phyloP scores from a whole-genome alignment of 352 stramenopile genomes.

The Globisporangium apiculatum region DNA sequence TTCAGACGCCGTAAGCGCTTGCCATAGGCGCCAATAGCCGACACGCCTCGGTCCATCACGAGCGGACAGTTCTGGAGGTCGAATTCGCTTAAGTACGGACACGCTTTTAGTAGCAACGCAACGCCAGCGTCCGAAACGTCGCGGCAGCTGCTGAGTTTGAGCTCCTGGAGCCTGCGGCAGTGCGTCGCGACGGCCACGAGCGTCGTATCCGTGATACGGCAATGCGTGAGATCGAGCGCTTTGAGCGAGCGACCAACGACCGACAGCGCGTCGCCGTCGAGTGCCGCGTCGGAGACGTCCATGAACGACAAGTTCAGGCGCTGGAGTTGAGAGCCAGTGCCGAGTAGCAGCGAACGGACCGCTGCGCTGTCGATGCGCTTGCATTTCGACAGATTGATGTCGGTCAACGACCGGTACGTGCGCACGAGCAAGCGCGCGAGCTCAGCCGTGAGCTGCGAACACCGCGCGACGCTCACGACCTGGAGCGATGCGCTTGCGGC shows the following conservation, averaged over 20 bases:
- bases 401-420: constrained; percentile 60
- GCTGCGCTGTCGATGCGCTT: constrained; percentile 79
- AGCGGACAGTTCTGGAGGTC: constrained; percentile 78
- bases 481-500: constrained; percentile 71
- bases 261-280: constrained; percentile 34
- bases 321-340: constrained; percentile 29
- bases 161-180: constrained; percentile 54
- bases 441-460: constrained; percentile 72
- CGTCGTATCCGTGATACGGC: constrained; percentile 57
- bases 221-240: constrained; percentile 68
- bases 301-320: constrained; percentile 82
- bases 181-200: constrained; percentile 55
- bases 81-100: constrained; percentile 39
- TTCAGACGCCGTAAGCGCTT: constrained; percentile 61
- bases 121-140: constrained; percentile 76
- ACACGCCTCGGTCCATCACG: constrained; percentile 68
- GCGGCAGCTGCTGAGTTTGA: constrained; percentile 70
- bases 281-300: constrained; percentile 63
- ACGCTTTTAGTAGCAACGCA: constrained; percentile 50
- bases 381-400: constrained; percentile 80
- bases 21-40: constrained; percentile 38
- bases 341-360: constrained; percentile 58
- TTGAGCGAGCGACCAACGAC: constrained; percentile 40
- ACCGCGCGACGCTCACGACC: constrained; percentile 72
- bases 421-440: constrained; percentile 78